phyloP scores from a whole-genome alignment of 345 rosid genomes.

The Arabidopsis suecica region DNA sequence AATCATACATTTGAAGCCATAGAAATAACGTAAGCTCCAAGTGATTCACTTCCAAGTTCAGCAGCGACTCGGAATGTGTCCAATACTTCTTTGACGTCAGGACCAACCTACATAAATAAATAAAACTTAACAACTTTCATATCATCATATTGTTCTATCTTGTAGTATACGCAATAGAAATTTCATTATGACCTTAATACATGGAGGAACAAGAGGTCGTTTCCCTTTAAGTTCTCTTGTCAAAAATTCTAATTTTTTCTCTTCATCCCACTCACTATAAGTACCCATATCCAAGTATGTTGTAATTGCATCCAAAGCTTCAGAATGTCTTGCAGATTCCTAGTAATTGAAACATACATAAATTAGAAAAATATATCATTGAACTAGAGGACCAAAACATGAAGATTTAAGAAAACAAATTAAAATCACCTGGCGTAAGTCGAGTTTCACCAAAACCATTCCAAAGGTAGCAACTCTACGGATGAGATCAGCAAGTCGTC shows the following conservation, averaged over 20 bases:
- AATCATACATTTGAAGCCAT: conserved; percentile 93
- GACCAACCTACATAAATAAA: conserved; percentile 56
- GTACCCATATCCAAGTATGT: conserved; percentile 91
- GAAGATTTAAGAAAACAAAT: neutral
- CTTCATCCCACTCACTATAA: conserved; percentile 97
- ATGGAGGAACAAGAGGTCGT: conserved; percentile 86
- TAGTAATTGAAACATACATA: conserved; percentile 41
- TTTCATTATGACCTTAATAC: conserved; percentile 65
- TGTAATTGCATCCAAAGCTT: conserved; percentile 84
- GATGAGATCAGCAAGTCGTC: conserved; percentile 88
- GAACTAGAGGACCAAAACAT: neutral
- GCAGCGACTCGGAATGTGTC: conserved; percentile 95
- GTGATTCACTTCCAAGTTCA: conserved; percentile 89
- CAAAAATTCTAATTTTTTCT: conserved; percentile 80
- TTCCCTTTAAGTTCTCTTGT: conserved; percentile 90
- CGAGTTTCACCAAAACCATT: conserved; percentile 92
- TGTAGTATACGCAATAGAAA: neutral
- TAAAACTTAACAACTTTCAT: neutral
- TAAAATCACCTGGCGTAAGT: conserved; percentile 82
- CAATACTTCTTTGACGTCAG: conserved; percentile 84
- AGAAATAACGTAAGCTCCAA: conserved; percentile 98
- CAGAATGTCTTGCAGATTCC: conserved; percentile 95
- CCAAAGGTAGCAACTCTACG: conserved; percentile 92
- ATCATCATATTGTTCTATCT: neutral
- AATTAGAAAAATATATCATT: neutral